Percentiles rank a stretch among this genome's conserved stretches.
Conservation (phyloP, 345 rosid genomes). For the Leavenworthia alabamica region DNA sequence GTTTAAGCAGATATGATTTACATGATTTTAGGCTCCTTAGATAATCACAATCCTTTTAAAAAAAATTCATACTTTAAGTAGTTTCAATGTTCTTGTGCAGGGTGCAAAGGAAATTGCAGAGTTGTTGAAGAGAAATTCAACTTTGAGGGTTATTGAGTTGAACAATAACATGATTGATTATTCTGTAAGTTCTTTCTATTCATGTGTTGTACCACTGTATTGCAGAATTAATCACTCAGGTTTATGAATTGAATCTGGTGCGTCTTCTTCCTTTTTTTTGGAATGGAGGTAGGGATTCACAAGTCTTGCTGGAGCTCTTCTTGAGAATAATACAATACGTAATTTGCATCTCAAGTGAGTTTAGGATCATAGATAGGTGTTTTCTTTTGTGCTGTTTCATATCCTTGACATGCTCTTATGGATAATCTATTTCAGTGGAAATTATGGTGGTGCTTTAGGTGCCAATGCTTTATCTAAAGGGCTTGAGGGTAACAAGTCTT, state of each 20-base stretch:
- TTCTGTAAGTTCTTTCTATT: conserved; percentile 54
- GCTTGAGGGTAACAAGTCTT: conserved; percentile 75
- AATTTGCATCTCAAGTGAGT: conserved; percentile 86
- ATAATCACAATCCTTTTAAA: conserved; percentile 1
- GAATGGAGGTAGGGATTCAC: conserved; percentile 87
- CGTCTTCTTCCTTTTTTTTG: conserved; percentile 19
- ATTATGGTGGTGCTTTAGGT: conserved; percentile 94
- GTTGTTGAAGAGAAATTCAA: conserved; percentile 71
- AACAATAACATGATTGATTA: conserved; percentile 96
- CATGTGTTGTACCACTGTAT: conserved; percentile 8
- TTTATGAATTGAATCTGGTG: conserved; percentile 28
- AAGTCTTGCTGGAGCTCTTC: conserved; percentile 81
- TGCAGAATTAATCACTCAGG: conserved; percentile 5
- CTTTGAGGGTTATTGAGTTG: conserved; percentile 71
- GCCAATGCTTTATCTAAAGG: conserved; percentile 95
- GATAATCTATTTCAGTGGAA: conserved; percentile 55
- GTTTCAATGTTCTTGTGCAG: conserved; percentile 37
- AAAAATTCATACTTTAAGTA: conserved; percentile 5
- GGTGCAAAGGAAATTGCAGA: conserved; percentile 94
- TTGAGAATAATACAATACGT: conserved; percentile 57
- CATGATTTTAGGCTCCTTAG: background rate
- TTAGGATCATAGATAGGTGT: background rate
- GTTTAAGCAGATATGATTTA: conserved; percentile 18
- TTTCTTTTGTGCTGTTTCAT: conserved; percentile 1
- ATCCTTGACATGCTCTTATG: conserved; percentile 8